phyloP scores from a whole-genome alignment of 1,284 basidiomycete species.

The Takashimella koratensis region DNA sequence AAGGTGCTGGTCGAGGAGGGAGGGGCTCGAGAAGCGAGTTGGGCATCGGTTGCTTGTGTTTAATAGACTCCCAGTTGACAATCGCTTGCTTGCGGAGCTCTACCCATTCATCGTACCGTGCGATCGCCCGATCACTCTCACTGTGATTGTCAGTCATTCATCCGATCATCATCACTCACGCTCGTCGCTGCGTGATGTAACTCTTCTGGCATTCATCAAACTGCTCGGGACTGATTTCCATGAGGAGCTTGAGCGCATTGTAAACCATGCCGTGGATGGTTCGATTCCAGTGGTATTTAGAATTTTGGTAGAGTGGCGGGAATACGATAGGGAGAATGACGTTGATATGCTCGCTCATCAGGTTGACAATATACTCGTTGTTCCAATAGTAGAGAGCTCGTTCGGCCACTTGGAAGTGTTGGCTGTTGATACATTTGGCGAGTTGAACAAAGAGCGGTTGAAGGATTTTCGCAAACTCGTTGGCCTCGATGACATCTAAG shows the following conservation, averaged over 20 bases:
- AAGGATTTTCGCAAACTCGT: slow-evolving; percentile 96
- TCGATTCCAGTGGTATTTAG: slow-evolving; percentile 96
- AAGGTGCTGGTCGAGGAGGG: slow-evolving; percentile 61
- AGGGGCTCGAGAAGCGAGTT: slow-evolving; percentile 67
- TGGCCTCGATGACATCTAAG: slow-evolving; percentile 94
- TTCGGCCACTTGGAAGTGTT: slow-evolving; percentile 95
- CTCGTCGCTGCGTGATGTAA: slow-evolving; percentile 81
- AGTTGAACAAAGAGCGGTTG: slow-evolving; percentile 91
- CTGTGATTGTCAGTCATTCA: slow-evolving; percentile 49
- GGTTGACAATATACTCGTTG: slow-evolving; percentile 99
- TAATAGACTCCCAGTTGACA: slow-evolving; percentile 62
- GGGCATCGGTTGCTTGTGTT: slow-evolving; percentile 62
- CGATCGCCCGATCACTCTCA: slow-evolving; percentile 74
- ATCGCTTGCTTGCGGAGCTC: slow-evolving; percentile 69
- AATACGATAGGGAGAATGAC: slow-evolving; percentile 94
- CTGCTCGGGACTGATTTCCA: slow-evolving; percentile 96
- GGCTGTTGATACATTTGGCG: slow-evolving; percentile 95
- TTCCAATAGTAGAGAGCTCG: slow-evolving; percentile 95
- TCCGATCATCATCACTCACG: slow-evolving; percentile 55
- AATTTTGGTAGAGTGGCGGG: slow-evolving; percentile 95
- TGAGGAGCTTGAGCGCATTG: slow-evolving; percentile 96
- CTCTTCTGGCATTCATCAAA: slow-evolving; percentile 94
- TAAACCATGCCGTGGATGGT: slow-evolving; percentile 99
- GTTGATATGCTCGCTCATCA: slow-evolving; percentile 94
- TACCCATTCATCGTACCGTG: slow-evolving; percentile 79